Conservation (phyloP, 257 asterid genomes). For the Hygrophila difformis region DNA sequence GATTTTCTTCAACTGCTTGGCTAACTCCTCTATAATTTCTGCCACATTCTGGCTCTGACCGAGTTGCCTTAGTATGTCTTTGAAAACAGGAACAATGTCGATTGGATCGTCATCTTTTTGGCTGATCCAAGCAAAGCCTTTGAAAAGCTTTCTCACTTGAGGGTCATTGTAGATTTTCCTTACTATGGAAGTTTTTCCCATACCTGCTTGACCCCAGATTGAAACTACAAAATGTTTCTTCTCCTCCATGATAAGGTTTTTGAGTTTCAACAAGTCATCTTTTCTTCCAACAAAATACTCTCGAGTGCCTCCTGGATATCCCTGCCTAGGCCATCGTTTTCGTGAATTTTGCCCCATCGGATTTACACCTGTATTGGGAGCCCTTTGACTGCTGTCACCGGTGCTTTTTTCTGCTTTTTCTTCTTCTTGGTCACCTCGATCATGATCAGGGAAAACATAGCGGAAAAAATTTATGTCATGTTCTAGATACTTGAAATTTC, state of each 20-base stretch:
- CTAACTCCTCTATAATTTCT: not conserved
- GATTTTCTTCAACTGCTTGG: not conserved
- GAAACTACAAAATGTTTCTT: not conserved
- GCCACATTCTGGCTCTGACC: not conserved
- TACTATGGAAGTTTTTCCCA: constrained; percentile 1
- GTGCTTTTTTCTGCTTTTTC: too few species aligned
- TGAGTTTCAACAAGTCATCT: not conserved
- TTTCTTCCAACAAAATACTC: not conserved
- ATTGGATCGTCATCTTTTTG: not conserved
- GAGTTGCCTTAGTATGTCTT: constrained; percentile 1
- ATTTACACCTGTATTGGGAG: too few species aligned
- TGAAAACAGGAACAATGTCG: not conserved
- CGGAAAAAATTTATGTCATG: not conserved
- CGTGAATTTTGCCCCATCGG: too few species aligned
- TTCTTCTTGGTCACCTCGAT: too few species aligned
- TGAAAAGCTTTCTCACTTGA: not conserved
- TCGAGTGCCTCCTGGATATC: not conserved
- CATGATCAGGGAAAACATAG: not conserved
- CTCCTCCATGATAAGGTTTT: not conserved
- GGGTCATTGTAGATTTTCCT: constrained; percentile 2
- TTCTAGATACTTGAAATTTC: not conserved
- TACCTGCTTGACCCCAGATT: not conserved
- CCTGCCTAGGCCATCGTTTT: constrained; percentile 1
- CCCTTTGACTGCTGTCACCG: too few species aligned
- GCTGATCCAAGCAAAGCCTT: constrained; percentile 1